These are phyloP conservation scores for Zygoascus hellenicus DNA, from an alignment of 1,139 yeast species.

Conservation along the genomic window DNA sequence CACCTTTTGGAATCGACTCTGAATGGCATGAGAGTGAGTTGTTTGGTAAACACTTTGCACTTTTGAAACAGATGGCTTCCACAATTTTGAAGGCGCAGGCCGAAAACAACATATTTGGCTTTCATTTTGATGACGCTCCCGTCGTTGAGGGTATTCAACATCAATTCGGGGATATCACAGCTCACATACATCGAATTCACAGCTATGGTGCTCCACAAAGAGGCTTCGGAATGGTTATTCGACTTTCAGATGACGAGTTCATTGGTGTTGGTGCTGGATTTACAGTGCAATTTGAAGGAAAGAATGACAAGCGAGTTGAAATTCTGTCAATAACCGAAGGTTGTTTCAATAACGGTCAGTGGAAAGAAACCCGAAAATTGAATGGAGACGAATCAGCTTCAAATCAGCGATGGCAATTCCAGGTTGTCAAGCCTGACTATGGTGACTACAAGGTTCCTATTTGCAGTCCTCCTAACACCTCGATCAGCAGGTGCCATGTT, in stretches of 20 bases:
- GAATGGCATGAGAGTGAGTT: conserved; percentile 11
- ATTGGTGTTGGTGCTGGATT: conserved; percentile 14
- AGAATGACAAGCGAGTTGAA: conserved; percentile 6
- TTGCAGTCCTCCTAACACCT: conserved; percentile 10
- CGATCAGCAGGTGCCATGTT: conserved; percentile 6
- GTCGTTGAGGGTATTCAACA: background rate
- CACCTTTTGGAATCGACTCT: conserved; percentile 15
- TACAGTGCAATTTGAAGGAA: conserved; percentile 9
- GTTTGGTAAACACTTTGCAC: conserved; percentile 11
- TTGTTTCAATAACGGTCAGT: conserved; percentile 7
- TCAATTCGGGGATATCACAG: conserved; percentile 5
- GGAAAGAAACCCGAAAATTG: conserved; percentile 10
- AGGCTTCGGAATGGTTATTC: conserved; percentile 13
- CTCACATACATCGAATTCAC: conserved; percentile 9
- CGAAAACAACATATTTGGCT: conserved; percentile 11
- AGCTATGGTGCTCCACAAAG: conserved; percentile 12
- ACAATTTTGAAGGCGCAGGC: conserved; percentile 12
- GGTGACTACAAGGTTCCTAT: conserved; percentile 11
- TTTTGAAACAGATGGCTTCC: conserved; percentile 11
- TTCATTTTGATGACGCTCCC: conserved; percentile 11
- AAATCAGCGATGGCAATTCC: conserved; percentile 9
- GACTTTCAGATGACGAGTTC: conserved; percentile 8
- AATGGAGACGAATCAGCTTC: conserved; percentile 13
- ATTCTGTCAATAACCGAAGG: conserved; percentile 9
- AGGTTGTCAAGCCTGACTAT: conserved; percentile 10